Base-by-base conservation (phyloP, 2,329 filamentous ascomycete genomes). In the Phialophora verrucosa region DNA sequence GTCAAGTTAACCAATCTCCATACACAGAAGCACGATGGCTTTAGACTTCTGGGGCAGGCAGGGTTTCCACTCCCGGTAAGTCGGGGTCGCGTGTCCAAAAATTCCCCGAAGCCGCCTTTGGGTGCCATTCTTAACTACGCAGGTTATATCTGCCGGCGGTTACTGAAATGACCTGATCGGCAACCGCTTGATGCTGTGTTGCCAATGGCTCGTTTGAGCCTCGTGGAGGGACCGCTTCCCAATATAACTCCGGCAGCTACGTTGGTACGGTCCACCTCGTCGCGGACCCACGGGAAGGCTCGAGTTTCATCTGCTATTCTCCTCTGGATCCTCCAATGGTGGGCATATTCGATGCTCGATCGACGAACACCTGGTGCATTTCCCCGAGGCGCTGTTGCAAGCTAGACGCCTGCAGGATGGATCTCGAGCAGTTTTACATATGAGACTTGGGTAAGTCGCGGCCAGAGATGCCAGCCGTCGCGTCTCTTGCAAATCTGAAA, bases 401-500 rank as follows among this genome's bases (percentile, higher is more conserved):
- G 44, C 27, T 38, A 27, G 38, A 62, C 65, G 64, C 59, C 31
- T 63, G 66, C 38, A 65, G 20, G 56, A 60, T 25, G 55, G 60
- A 38, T 14, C 35, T 47, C 31, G 23, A 23, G 49, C 59, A 47
- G 60, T 64, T 59, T 64, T 47, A 44, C 29, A 50, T 56, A 49
- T 57, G 56, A 70, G 42, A 63, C 65, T 49, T 25, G 14, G 20
- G 35, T 66, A 42, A 20, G 29, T 62, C 51, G 27, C n/a, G 38
- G 17, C 68, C 55, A 47, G 60, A 56, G 50, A 32, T 62, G 55
- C 29, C 44, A 23, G 32, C 54, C 63, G 56, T 63, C 63, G 67
- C 59, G 57, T 47, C 62, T 66, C 64, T 68, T 63, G 56, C 51
- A 64, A 61, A 66, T 70, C 61, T 70, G 68, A 70, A 67, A 71